phyloP scores from a whole-genome alignment of 164 flowering plant genomes.

The Amborella trichopoda region DNA sequence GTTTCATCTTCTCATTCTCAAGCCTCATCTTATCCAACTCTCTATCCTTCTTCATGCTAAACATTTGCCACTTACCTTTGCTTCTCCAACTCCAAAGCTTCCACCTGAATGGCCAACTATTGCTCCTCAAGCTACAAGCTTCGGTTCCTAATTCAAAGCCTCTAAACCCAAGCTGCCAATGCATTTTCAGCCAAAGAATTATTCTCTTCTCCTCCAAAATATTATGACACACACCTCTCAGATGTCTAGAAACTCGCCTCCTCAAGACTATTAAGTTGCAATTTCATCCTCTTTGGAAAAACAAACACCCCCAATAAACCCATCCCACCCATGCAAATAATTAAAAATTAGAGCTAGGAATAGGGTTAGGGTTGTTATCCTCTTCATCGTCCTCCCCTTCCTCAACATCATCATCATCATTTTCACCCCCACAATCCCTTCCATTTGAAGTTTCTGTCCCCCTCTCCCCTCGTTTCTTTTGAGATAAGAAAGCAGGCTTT shows the following conservation, averaged over 20 bases:
- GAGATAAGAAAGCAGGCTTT: conserved; percentile 26
- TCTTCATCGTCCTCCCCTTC: conserved; percentile 7
- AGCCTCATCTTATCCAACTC: conserved; percentile 46
- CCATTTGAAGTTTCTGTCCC: conserved; percentile 14
- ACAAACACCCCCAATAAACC: conserved; percentile 3
- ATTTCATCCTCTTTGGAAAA: conserved; percentile 17
- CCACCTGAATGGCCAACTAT: conserved; percentile 25
- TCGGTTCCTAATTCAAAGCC: conserved; percentile 46
- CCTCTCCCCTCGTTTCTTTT: conserved; percentile 8
- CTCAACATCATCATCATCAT: conserved; percentile 15
- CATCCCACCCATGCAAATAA: conserved; percentile 3
- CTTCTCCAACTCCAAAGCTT: conserved; percentile 63
- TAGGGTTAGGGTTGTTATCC: too few species aligned
- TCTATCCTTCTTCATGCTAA: conserved; percentile 69
- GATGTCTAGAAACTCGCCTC: conserved; percentile 13
- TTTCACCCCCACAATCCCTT: conserved; percentile 19
- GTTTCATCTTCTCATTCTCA: conserved; percentile 31
- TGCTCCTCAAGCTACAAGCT: conserved; percentile 51
- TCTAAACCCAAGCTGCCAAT: conserved; percentile 31
- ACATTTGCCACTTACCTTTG: conserved; percentile 71
- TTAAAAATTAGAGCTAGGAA: conserved; percentile 8
- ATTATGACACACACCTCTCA: conserved; percentile 2
- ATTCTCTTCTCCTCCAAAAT: conserved; percentile 7
- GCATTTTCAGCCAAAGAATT: conserved; percentile 8
- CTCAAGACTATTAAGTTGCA: conserved; percentile 6